phyloP scores from a whole-genome alignment of 108 stramenopile genomes.

The Nitzschia putrida region DNA sequence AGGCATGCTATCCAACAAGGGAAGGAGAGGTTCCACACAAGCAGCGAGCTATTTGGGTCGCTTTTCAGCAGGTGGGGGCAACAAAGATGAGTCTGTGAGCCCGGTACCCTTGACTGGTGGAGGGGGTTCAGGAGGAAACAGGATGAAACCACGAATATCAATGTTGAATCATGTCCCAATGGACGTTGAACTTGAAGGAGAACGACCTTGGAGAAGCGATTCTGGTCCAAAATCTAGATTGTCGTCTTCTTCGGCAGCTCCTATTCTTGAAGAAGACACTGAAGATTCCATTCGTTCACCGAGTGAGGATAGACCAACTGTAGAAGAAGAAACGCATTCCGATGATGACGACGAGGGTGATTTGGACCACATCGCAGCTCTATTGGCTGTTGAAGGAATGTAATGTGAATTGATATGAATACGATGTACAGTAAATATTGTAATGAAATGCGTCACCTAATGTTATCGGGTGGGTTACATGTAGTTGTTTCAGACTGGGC shows the following conservation, averaged over 20 bases:
- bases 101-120: neutral
- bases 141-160: neutral
- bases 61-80: neutral
- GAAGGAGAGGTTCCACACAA: conserved; percentile 1
- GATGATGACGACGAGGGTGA: conserved; percentile 10
- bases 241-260: neutral
- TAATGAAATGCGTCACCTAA: too few species aligned
- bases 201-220: conserved; percentile 12
- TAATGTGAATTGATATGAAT: neutral
- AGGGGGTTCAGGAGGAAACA: neutral
- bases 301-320: neutral
- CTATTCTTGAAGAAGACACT: neutral
- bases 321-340: neutral
- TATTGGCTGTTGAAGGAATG: conserved; percentile 7
- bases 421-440: neutral
- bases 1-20: conserved; percentile 6
- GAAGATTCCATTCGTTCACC: neutral
- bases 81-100: neutral
- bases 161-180: conserved; percentile 5
- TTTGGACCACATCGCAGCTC: conserved; percentile 9
- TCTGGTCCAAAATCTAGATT: neutral
- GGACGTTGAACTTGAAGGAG: conserved; percentile 17
- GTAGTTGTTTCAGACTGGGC: too few species aligned
- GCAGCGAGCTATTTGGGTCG: conserved; percentile 9
- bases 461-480: too few species aligned